Conservation (phyloP, 495 filamentous ascomycete species). For the Sporormia fimetaria region DNA sequence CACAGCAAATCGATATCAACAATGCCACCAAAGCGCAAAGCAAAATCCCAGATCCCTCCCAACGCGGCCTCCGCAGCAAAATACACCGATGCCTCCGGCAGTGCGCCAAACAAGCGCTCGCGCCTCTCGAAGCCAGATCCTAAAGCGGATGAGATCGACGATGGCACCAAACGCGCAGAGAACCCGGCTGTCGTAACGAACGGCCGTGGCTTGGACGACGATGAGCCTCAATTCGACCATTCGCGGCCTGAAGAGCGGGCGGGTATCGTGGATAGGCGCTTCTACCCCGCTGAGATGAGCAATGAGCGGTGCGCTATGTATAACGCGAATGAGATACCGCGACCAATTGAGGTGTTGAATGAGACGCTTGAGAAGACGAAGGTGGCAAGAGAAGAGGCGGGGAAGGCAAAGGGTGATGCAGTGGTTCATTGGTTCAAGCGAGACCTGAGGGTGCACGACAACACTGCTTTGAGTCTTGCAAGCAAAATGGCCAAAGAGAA, state of each 20-base stretch:
- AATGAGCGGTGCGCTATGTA: slow-evolving; percentile 64
- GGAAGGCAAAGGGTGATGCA: slow-evolving; percentile 39
- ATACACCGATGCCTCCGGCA: slow-evolving; percentile 15
- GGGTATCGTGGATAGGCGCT: slow-evolving; percentile 45
- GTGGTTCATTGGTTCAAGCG: slow-evolving; percentile 91
- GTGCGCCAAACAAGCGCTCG: slow-evolving; percentile 20
- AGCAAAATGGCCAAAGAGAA: slow-evolving; percentile 47
- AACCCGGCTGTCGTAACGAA: background rate
- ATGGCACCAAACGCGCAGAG: background rate
- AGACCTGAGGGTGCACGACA: slow-evolving; percentile 65
- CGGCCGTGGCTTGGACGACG: background rate
- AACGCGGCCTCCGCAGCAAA: slow-evolving; percentile 11
- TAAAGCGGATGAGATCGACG: background rate
- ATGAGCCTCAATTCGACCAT: slow-evolving; percentile 23
- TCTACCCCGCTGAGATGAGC: slow-evolving; percentile 77
- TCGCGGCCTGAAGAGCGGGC: slow-evolving; percentile 25
- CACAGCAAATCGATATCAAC: slow-evolving; percentile 1
- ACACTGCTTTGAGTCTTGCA: slow-evolving; percentile 58
- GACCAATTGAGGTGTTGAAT: slow-evolving; percentile 47
- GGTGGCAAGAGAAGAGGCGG: slow-evolving; percentile 20
- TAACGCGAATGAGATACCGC: slow-evolving; percentile 49
- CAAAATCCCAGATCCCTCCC: slow-evolving; percentile 4
- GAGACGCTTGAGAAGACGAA: slow-evolving; percentile 24
- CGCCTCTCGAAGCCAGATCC: slow-evolving; percentile 4
- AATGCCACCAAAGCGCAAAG: slow-evolving; percentile 21